phyloP scores from a whole-genome alignment of 139 green algal genomes.

The Micractinium sp. region DNA sequence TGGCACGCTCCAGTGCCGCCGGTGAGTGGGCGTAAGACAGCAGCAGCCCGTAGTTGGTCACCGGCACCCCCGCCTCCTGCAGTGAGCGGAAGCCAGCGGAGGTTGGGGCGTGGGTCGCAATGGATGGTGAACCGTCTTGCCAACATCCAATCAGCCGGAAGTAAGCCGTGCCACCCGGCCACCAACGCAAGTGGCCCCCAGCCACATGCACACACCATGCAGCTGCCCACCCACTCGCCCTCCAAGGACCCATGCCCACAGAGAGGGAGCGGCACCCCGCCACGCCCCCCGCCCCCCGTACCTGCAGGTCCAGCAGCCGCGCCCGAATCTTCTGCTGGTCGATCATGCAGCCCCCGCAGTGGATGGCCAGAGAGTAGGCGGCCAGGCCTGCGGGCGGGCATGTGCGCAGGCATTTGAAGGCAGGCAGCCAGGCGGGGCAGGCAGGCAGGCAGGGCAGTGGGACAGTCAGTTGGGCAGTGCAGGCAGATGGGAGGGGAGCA shows the following conservation, averaged over 20 bases:
- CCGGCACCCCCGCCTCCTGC: conserved; percentile 53
- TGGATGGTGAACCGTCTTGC: neutral
- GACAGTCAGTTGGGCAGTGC: no score
- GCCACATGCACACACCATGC: neutral
- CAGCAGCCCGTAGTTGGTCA: conserved; percentile 74
- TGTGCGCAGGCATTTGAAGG: no score
- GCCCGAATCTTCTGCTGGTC: conserved; percentile 66
- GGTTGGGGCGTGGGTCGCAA: neutral
- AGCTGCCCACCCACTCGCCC: no score
- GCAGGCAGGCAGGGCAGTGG: no score
- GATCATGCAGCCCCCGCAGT: conserved; percentile 73
- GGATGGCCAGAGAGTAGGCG: conserved; percentile 52
- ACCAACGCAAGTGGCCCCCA: neutral
- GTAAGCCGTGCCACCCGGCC: no score
- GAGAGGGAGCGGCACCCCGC: neutral
- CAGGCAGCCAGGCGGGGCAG: no score
- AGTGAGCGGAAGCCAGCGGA: neutral
- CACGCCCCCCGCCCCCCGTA: neutral
- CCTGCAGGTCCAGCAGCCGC: conserved; percentile 41
- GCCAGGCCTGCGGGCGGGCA: conserved; percentile 16
- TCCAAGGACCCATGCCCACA: no score
- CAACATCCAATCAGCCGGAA: no score
- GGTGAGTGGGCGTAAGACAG: conserved; percentile 49
- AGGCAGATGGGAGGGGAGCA: no score
- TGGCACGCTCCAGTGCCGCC: conserved; percentile 39